Evolutionary conservation across 192 early-diverging fungal species (phyloP).

Genomic region (Umbelopsis vinacea): DNA sequence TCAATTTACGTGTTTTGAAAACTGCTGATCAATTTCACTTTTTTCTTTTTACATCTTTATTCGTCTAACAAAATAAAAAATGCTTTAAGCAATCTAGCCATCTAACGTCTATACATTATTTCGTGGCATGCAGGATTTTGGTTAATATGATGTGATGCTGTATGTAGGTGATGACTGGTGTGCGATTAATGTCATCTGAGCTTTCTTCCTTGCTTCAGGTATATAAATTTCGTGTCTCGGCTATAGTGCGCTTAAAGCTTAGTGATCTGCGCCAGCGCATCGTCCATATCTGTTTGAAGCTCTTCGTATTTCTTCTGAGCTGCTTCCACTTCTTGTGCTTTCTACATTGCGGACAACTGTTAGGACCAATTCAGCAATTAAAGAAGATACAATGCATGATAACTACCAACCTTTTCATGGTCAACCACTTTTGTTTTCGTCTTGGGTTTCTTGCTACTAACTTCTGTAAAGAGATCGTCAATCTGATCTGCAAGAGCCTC

Average conservation of each 20-base stretch:
- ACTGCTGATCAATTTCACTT: neutral
- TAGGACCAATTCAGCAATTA: neutral
- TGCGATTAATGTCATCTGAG: no score
- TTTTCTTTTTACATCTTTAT: conserved; percentile 20
- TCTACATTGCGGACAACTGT: neutral
- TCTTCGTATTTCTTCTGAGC: conserved; percentile 35
- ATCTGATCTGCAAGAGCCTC: conserved; percentile 31
- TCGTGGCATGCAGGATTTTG: neutral
- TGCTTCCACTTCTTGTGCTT: conserved; percentile 20
- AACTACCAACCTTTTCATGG: neutral
- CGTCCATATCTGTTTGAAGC: conserved; percentile 37
- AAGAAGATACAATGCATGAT: no score
- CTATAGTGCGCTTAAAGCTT: conserved; percentile 23
- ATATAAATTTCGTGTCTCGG: neutral
- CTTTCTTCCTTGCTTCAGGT: no score
- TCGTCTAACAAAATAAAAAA: conserved; percentile 20
- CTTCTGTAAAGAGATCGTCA: conserved; percentile 28
- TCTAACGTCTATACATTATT: neutral
- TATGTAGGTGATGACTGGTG: neutral
- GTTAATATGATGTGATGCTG: neutral
- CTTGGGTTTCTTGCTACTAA: conserved; percentile 22
- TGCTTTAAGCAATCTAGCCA: conserved; percentile 1
- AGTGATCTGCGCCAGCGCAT: conserved; percentile 30
- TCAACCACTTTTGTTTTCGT: neutral
- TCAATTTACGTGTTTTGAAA: neutral